Base-by-base conservation (phyloP, 768 basidiomycete genomes). In the Phanerochaete sordida region DNA sequence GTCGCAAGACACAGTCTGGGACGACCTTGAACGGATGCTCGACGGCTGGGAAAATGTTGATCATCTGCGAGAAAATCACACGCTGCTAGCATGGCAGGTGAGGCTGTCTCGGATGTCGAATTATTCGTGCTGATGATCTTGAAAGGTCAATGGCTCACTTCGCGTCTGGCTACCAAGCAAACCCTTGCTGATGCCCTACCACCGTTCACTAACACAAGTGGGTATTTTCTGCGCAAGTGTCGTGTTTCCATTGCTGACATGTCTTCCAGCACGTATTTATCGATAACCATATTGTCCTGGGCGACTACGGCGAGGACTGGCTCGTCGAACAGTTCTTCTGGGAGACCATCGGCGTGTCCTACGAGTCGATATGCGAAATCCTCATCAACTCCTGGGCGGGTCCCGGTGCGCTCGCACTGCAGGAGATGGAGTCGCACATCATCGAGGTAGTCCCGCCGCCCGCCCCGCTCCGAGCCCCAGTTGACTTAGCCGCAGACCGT, bases 181-280 rank as follows among this genome's bases (percentile, higher is more conserved):
- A 19, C 70, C 75, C 35, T 72, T 70, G 49, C 76, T 75, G 19
- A 70, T 77, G 5, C 79, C 89, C 0, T 91, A 87, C 65, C 67
- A 86, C 13, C 82, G 91, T 21, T 88, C 89, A 15, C 72, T 81
- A 28, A 78, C 76, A 5, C 89, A 90, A 79, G 90, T 84, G 64
- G 48, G 75, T 59, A 66, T 57, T 30, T 35, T 54, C 31, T 12
- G 16, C 37, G n/a, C n/a, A n/a, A n/a, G n/a, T n/a, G n/a, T n/a
- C n/a, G 9, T 64, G 55, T 30, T 52, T 27, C 45, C 3, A 46
- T 30, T 49, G 46, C 46, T 54, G 47, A 33, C 54, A 61, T 23
- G 44, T 56, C 59, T 39, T 62, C 45, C 8, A 89, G 87, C 79
- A 82, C 5, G 76, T 76, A 9, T 84, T 87, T 61, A 85, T 80